Evolutionary conservation across 2,329 filamentous ascomycete species (phyloP).

Genomic region (Colletotrichum magnum): DNA sequence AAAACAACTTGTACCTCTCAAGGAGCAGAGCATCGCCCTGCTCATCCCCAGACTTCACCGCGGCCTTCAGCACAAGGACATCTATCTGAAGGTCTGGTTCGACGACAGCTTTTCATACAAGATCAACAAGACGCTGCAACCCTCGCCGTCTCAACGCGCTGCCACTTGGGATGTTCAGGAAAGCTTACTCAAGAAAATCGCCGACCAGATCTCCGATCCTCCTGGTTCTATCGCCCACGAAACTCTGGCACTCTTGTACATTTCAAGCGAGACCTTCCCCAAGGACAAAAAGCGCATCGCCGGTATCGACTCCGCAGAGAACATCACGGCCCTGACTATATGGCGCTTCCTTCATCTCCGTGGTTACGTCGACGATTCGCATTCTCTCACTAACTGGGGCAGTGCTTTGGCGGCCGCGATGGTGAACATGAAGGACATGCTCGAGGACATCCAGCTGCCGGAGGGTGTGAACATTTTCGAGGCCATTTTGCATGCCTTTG

Average conservation of each 20-base stretch:
- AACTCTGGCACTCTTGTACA: constrained; percentile 78
- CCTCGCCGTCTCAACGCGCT: constrained; percentile 62
- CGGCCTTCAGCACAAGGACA: constrained; percentile 84
- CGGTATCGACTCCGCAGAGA: constrained; percentile 75
- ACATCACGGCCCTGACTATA: constrained; percentile 79
- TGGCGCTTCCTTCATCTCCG: constrained; percentile 93
- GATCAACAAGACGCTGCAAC: constrained; percentile 69
- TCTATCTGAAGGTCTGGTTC: constrained; percentile 88
- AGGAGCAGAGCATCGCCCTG: constrained; percentile 83
- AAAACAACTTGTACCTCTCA: constrained; percentile 79
- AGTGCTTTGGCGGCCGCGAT: constrained; percentile 81
- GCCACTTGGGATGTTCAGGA: constrained; percentile 82
- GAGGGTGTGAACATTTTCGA: constrained; percentile 75
- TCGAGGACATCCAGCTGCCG: constrained; percentile 55
- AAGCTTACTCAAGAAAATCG: constrained; percentile 63
- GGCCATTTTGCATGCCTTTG: constrained; percentile 84
- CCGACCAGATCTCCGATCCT: constrained; percentile 56
- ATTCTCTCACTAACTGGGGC: constrained; percentile 88
- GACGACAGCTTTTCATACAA: constrained; percentile 76
- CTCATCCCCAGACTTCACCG: constrained; percentile 85
- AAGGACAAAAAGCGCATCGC: constrained; percentile 70
- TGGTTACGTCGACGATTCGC: constrained; percentile 84
- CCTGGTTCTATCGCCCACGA: constrained; percentile 69
- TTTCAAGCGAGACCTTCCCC: constrained; percentile 77
- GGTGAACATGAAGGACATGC: constrained; percentile 70